Conservation (phyloP, 2,329 filamentous ascomycete species). For the Massarina eburnea region DNA sequence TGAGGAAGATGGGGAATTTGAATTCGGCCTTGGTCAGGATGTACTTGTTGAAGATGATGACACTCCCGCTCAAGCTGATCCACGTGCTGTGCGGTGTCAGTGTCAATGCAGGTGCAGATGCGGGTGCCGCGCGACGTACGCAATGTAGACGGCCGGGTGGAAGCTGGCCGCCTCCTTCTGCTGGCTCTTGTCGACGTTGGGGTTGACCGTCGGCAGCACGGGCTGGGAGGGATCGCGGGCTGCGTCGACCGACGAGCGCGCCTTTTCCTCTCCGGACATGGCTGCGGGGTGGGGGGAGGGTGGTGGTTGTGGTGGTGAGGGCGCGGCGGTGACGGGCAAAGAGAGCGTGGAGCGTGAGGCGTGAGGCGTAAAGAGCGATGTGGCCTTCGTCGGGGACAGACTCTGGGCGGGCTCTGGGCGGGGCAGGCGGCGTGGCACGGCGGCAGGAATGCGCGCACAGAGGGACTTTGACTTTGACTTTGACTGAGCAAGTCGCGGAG, state of each 20-base stretch:
- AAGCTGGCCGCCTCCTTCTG: slow-evolving; percentile 60
- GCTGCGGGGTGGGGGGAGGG: slow-evolving; percentile 17
- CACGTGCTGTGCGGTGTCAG: slow-evolving; percentile 65
- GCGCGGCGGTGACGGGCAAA: slow-evolving; percentile 10
- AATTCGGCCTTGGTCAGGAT: slow-evolving; percentile 76
- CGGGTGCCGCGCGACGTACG: slow-evolving; percentile 51
- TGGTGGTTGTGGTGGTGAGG: slow-evolving; percentile 10
- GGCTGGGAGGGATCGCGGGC: slow-evolving; percentile 61
- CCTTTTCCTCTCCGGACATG: slow-evolving; percentile 75
- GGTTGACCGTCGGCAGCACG: slow-evolving; percentile 80
- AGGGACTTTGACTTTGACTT: slow-evolving; percentile 8
- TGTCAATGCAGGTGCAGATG: slow-evolving; percentile 3
- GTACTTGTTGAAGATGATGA: slow-evolving; percentile 99
- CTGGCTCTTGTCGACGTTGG: slow-evolving; percentile 67
- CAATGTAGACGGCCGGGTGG: slow-evolving; percentile 85
- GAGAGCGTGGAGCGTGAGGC: slow-evolving; percentile 9
- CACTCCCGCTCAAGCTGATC: slow-evolving; percentile 89
- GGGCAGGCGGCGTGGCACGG: slow-evolving; percentile 27
- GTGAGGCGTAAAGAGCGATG: too few species aligned
- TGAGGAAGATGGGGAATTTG: slow-evolving; percentile 73
- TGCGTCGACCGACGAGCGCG: slow-evolving; percentile 77
- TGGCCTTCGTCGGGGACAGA: slow-evolving; percentile 18
- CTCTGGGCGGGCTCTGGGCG: slow-evolving; percentile 22
- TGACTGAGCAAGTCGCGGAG: slow-evolving; percentile 2
- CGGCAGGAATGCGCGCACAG: slow-evolving; percentile 23